Evolutionary conservation across 257 asterid species (phyloP).

Genomic region (Henckelia pumila): DNA sequence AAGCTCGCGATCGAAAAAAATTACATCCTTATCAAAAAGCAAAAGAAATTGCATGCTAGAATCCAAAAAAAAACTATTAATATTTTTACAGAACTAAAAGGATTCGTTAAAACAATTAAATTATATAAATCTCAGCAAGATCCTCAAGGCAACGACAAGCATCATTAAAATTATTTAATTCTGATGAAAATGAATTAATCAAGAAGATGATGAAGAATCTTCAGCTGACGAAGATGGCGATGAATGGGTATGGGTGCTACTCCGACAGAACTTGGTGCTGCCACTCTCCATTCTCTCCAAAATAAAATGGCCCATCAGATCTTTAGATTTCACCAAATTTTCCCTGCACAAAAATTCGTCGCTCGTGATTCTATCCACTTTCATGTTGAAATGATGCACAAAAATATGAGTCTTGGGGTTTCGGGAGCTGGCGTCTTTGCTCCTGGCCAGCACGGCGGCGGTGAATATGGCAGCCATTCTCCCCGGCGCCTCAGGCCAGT

Average conservation of each 20-base stretch:
- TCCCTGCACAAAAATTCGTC: constrained; percentile 59
- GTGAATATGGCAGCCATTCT: constrained; percentile 64
- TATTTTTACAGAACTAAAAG: too few species aligned
- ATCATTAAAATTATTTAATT: not conserved
- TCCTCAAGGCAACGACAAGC: not conserved
- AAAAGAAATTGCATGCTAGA: not conserved
- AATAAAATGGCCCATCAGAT: constrained; percentile 51
- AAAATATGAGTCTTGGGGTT: constrained; percentile 49
- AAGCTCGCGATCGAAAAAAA: not conserved
- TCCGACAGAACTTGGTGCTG: constrained; percentile 48
- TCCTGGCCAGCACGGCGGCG: constrained; percentile 57
- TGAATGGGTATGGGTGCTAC: constrained; percentile 15
- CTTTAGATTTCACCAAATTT: constrained; percentile 54
- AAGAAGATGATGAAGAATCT: constrained; percentile 24
- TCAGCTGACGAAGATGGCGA: not conserved
- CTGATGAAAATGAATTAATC: constrained; percentile 15
- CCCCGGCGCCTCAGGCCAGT: constrained; percentile 66
- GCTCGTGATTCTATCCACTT: constrained; percentile 42
- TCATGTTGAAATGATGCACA: constrained; percentile 52
- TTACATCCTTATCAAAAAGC: not conserved
- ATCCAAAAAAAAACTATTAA: not conserved
- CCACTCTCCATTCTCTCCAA: constrained; percentile 45
- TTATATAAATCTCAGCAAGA: not conserved
- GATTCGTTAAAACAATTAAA: not conserved
- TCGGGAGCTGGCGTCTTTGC: constrained; percentile 52